Conservation (phyloP, 495 filamentous ascomycete genomes). For the Geoglossum glabrum region DNA sequence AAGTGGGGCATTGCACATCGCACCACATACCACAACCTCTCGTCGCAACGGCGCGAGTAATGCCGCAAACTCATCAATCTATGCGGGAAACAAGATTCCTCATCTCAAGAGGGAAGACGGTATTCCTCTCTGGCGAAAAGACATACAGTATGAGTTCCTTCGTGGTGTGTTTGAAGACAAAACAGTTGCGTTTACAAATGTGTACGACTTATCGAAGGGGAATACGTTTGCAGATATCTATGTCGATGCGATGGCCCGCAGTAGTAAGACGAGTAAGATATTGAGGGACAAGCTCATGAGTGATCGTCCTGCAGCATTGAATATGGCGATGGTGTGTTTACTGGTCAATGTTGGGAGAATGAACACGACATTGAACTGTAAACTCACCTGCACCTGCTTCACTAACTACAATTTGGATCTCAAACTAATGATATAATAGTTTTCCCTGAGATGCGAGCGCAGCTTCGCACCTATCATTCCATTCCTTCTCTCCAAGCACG, state of each 20-base stretch:
- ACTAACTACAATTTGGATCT: not conserved
- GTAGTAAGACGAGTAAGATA: slow-evolving; percentile 98
- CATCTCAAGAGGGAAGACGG: slow-evolving; percentile 97
- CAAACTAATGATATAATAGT: slow-evolving; percentile 29
- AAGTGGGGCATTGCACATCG: not conserved
- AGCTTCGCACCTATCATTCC: slow-evolving; percentile 92
- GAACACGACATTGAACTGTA: slow-evolving; percentile 98
- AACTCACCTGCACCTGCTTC: slow-evolving; percentile 9
- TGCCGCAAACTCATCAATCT: slow-evolving; percentile 44
- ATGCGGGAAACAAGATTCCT: slow-evolving; percentile 79
- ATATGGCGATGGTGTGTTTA: slow-evolving; percentile 98
- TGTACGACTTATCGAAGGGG: slow-evolving; percentile 46
- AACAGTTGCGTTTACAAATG: slow-evolving; percentile 69
- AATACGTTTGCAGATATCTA: slow-evolving; percentile 91
- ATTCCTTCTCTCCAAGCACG: slow-evolving; percentile 90
- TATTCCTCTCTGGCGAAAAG: slow-evolving; percentile 86
- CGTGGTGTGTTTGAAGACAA: slow-evolving; percentile 77
- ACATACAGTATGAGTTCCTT: slow-evolving; percentile 94
- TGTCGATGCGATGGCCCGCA: slow-evolving; percentile 94
- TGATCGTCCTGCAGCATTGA: slow-evolving; percentile 76
- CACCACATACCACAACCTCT: not conserved
- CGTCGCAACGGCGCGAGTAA: slow-evolving; percentile 16
- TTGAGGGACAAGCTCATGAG: slow-evolving; percentile 89
- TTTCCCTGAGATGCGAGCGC: slow-evolving; percentile 98
- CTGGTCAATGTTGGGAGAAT: slow-evolving; percentile 93